Evolutionary conservation across 331 rosid species (phyloP), one percentile per base, ranked within the genome.

Genomic region (Saraca asoca): DNA sequence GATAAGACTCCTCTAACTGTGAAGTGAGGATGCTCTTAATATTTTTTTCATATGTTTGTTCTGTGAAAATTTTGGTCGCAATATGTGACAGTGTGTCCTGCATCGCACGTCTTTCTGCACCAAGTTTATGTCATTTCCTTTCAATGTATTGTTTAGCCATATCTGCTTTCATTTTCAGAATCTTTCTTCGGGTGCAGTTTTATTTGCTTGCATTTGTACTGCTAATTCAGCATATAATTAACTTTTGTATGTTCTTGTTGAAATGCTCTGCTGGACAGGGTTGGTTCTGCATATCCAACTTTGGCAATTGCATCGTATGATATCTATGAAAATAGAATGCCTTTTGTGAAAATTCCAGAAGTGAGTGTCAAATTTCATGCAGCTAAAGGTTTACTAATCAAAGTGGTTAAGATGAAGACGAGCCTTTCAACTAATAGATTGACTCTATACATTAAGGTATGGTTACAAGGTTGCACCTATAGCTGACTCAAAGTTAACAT

Each of bases 281-380:
- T 78, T 55, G 89, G 86, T 72, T 78, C 78, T 7, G 12, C 19
- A 38, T 65, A 55, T 46, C 71, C 70, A 75, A 56, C 80, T 29
- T 48, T 84, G 18, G 0, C 24, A 13, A 52, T 84, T 24, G 78
- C 61, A 46, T 78, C 71, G 53, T 72, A 64, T 11, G 84, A 81
- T 49, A 53, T 45, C 9, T 53, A 41, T 60, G 74, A n/a, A 9
- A 81, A 81, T 17, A 78, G 2, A 58, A 66, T 54, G 37, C 66
- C 62, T 5, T 81, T 81, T 69, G 5, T 29, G 37, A 33, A 69
- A 18, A 66, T 16, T 44, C 68, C 81, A 0, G 65, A 75, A 61
- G 69, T 84, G 9, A 48, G 20, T 2, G 41, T 69, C 57, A 73
- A 57, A 38, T 17, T 84, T 61, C 44, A 39, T 20, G 42, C 58